Evolutionary conservation across 805 yeast genomes (phyloP).

Genomic region (Candida nonsorbophila): DNA sequence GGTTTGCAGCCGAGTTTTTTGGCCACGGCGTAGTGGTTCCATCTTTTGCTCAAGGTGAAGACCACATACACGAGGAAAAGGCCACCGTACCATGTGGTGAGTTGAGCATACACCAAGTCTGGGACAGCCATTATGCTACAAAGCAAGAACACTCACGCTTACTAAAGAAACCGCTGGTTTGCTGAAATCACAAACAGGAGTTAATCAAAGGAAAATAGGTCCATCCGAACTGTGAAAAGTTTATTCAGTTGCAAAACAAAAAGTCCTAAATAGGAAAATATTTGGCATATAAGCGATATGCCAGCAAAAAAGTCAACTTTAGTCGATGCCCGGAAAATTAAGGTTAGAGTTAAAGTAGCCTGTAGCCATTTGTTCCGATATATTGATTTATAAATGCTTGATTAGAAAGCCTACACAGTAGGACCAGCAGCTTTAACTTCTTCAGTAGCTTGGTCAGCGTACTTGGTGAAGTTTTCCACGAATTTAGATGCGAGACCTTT

Average conservation of each 20-base stretch:
- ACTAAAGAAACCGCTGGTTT: constrained; percentile 1
- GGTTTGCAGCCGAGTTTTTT: constrained; percentile 10
- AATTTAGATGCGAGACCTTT: constrained; percentile 71
- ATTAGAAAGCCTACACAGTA: constrained; percentile 19
- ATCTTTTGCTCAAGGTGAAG: background rate
- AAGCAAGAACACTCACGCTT: background rate
- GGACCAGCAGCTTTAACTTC: constrained; percentile 97
- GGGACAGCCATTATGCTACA: background rate
- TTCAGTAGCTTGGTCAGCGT: constrained; percentile 72
- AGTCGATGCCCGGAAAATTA: no score
- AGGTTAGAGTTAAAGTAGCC: no score
- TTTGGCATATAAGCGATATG: background rate
- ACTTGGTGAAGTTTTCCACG: constrained; percentile 80
- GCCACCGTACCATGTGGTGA: no score
- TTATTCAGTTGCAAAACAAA: background rate
- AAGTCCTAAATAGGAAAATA: background rate
- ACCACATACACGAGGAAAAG: constrained; percentile 1
- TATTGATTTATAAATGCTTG: background rate
- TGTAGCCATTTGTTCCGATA: background rate
- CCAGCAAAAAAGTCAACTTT: background rate
- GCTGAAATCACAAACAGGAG: background rate
- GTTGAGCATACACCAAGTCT: background rate
- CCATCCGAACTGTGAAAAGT: background rate
- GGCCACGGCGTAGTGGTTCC: constrained; percentile 1
- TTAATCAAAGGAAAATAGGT: background rate